Percentiles rank a stretch among this genome's conserved stretches.
These are phyloP conservation scores for Mitragyna speciosa DNA, from an alignment of 257 asterid genomes.

Conservation along the genomic window DNA sequence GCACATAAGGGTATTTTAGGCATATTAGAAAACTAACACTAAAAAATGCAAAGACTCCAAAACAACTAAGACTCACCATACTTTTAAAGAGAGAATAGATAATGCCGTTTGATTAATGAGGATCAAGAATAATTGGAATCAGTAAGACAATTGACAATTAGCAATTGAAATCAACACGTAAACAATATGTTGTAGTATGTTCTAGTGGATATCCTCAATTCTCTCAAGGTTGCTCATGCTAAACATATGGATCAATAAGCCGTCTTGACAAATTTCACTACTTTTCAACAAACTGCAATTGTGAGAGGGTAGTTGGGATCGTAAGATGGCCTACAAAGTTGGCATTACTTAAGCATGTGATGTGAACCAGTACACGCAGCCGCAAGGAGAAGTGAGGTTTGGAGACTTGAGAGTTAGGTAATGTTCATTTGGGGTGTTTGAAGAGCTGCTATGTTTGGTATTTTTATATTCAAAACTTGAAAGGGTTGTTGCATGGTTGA, in stretches of 20 bases:
- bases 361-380: background rate
- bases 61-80: no score
- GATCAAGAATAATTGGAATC: no score
- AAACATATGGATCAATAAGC: background rate
- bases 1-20: no score
- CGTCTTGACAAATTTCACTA: background rate
- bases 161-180: no score
- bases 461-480: background rate
- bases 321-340: background rate
- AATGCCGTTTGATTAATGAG: no score
- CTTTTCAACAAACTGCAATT: background rate
- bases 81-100: no score
- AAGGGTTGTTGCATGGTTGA: constrained; percentile 6
- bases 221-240: background rate
- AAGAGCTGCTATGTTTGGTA: constrained; percentile 21
- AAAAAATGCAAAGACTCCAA: no score
- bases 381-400: background rate
- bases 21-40: no score
- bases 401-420: background rate
- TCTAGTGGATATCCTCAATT: background rate
- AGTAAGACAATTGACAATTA: no score
- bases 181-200: background rate
- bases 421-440: background rate
- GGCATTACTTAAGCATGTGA: constrained; percentile 14
- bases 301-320: constrained; percentile 3